Conservation (phyloP, 495 filamentous ascomycete species). For the Hypoxylon intermedium region DNA sequence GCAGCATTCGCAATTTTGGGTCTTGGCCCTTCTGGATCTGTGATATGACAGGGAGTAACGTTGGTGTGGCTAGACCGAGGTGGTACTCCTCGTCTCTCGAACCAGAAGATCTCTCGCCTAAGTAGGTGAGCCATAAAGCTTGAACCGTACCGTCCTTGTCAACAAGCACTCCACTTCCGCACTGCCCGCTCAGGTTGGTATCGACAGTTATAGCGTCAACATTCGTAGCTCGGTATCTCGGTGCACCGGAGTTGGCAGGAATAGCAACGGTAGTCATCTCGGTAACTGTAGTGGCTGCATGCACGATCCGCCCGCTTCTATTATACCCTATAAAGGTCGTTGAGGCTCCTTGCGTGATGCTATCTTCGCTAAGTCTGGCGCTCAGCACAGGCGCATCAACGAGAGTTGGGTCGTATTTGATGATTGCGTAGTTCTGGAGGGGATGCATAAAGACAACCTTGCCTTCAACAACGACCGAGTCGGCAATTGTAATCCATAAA, state of each 20-base stretch:
- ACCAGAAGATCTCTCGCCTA: slow-evolving; percentile 83
- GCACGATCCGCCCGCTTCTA: slow-evolving; percentile 89
- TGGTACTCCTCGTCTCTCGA: slow-evolving; percentile 97
- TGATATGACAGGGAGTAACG: slow-evolving; percentile 80
- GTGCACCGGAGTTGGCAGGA: slow-evolving; percentile 86
- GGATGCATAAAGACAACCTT: slow-evolving; percentile 97
- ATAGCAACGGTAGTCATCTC: slow-evolving; percentile 98
- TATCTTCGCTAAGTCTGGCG: slow-evolving; percentile 78
- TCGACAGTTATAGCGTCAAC: slow-evolving; percentile 98
- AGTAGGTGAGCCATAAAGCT: slow-evolving; percentile 94
- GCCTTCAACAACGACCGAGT: slow-evolving; percentile 90
- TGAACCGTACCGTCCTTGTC: slow-evolving; percentile 90
- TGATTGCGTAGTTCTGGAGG: slow-evolving; percentile 95
- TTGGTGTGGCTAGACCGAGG: slow-evolving; percentile 88
- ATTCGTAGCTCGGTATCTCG: slow-evolving; percentile 95
- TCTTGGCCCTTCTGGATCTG: slow-evolving; percentile 80
- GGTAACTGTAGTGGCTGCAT: slow-evolving; percentile 92
- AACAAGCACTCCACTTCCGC: slow-evolving; percentile 92
- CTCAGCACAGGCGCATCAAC: slow-evolving; percentile 92
- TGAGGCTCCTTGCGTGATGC: slow-evolving; percentile 85
- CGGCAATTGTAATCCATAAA: slow-evolving; percentile 91
- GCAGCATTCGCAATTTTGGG: slow-evolving; percentile 86
- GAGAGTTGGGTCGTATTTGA: slow-evolving; percentile 91
- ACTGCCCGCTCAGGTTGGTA: slow-evolving; percentile 86
- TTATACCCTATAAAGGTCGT: slow-evolving; percentile 98